A percentile compares a stretch with the other conserved stretches of the same genome.
Conservation (phyloP, 2,329 filamentous ascomycete genomes). For the Fusarium pseudograminearum region DNA sequence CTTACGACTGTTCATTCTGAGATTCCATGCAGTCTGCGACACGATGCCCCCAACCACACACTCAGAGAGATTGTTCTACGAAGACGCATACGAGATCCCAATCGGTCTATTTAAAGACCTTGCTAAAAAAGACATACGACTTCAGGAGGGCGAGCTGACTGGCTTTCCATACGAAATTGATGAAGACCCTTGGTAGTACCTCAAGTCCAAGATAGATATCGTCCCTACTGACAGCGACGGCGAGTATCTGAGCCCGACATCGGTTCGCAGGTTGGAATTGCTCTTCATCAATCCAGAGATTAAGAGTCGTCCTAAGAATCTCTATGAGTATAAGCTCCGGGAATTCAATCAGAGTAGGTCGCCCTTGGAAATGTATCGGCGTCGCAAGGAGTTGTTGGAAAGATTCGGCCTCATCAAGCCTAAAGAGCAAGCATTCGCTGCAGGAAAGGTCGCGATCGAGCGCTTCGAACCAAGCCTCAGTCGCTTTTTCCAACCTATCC, state of each 20-base stretch:
- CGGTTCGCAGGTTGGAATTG: neutral
- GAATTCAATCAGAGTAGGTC: neutral
- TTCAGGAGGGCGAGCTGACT: neutral
- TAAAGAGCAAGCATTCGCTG: neutral
- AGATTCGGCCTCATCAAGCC: no score
- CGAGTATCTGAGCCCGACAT: neutral
- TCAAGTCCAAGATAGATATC: neutral
- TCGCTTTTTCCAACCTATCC: neutral
- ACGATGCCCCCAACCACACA: neutral
- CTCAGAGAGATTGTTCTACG: neutral
- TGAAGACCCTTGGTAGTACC: neutral
- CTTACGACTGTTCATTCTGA: neutral
- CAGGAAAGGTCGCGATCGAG: neutral
- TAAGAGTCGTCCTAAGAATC: neutral
- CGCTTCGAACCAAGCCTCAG: neutral
- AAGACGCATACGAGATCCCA: neutral
- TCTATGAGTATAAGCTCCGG: neutral
- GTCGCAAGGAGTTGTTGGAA: neutral
- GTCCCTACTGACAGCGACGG: neutral
- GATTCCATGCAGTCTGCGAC: neutral
- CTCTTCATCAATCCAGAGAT: neutral
- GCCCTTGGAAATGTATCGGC: neutral
- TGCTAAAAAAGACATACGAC: neutral
- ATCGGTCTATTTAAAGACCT: neutral
- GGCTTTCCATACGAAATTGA: conserved; percentile 1